Conservation (phyloP, 805 yeast species). For the Suhomyces kilbournensis region DNA sequence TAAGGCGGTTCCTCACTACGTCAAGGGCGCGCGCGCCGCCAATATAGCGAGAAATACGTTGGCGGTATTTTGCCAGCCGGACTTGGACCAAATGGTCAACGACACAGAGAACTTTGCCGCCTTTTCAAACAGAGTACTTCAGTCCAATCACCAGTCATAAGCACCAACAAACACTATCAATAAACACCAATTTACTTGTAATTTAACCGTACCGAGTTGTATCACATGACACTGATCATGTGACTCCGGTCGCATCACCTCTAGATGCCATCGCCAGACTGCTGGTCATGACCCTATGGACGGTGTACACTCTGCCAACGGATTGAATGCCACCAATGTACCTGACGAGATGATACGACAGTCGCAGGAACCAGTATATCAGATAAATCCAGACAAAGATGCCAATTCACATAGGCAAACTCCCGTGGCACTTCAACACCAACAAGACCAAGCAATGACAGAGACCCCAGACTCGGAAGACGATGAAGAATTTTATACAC, state of each 20-base stretch:
- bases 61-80: constrained; percentile 64
- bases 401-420: background rate
- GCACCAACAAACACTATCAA: no score
- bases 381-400: background rate
- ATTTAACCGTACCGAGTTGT: no score
- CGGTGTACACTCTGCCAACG: background rate
- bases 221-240: no score
- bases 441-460: constrained; percentile 12
- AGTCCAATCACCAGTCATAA: constrained; percentile 31
- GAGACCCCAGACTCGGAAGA: constrained; percentile 33
- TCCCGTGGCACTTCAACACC: background rate
- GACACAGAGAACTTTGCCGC: constrained; percentile 46
- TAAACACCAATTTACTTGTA: no score
- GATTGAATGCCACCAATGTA: background rate
- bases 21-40: constrained; percentile 39
- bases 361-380: background rate
- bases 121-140: constrained; percentile 43
- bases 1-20: constrained; percentile 59
- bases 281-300: background rate
- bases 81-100: constrained; percentile 48
- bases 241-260: background rate
- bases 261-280: background rate
- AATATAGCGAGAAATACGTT: constrained; percentile 49
- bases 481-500: constrained; percentile 83
- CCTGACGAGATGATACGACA: background rate